A percentile compares a stretch with the other conserved stretches of the same genome.
Evolutionary conservation across 2,329 filamentous ascomycete species (phyloP).

Genomic region (Fusarium sp.): DNA sequence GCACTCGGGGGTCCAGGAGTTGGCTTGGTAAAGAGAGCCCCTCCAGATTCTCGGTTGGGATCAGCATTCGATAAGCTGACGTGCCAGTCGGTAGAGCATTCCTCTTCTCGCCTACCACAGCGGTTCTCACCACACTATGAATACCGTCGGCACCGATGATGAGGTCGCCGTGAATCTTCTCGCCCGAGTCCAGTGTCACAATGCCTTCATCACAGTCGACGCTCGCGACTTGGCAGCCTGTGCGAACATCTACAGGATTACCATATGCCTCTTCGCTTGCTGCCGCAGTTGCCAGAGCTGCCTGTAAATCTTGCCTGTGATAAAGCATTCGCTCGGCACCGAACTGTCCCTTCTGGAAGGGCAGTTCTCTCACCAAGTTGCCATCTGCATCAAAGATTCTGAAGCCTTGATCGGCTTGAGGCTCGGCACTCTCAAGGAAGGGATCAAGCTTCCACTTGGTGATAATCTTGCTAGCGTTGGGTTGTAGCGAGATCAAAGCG

Average conservation of each 20-base stretch:
- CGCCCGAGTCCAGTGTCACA: slow-evolving; percentile 26
- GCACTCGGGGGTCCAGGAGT: slow-evolving; percentile 10
- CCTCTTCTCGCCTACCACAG: slow-evolving; percentile 22
- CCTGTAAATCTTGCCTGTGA: slow-evolving; percentile 34
- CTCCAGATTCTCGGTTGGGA: slow-evolving; percentile 24
- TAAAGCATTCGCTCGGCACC: slow-evolving; percentile 36
- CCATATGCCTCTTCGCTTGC: slow-evolving; percentile 6
- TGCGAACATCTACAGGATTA: slow-evolving; percentile 24
- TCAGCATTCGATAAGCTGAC: slow-evolving; percentile 36
- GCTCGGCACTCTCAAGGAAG: slow-evolving; percentile 26
- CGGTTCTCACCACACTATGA: slow-evolving; percentile 31
- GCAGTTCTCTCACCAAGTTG: slow-evolving; percentile 24
- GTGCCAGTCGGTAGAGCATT: slow-evolving; percentile 29
- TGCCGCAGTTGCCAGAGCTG: slow-evolving; percentile 24
- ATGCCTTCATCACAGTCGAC: slow-evolving; percentile 29
- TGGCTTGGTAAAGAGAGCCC: slow-evolving; percentile 10
- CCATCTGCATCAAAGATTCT: slow-evolving; percentile 32
- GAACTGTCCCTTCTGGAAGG: slow-evolving; percentile 23
- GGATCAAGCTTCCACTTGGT: slow-evolving; percentile 26
- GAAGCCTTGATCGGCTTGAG: slow-evolving; percentile 29
- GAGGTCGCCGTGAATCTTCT: slow-evolving; percentile 25
- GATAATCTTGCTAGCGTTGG: slow-evolving; percentile 36
- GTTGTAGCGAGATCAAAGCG: slow-evolving; percentile 32
- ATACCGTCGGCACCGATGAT: slow-evolving; percentile 38
- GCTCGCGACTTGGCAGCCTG: slow-evolving; percentile 17